Evolutionary conservation across 768 basidiomycete genomes (phyloP).

Genomic region (Pulveroboletus frians): DNA sequence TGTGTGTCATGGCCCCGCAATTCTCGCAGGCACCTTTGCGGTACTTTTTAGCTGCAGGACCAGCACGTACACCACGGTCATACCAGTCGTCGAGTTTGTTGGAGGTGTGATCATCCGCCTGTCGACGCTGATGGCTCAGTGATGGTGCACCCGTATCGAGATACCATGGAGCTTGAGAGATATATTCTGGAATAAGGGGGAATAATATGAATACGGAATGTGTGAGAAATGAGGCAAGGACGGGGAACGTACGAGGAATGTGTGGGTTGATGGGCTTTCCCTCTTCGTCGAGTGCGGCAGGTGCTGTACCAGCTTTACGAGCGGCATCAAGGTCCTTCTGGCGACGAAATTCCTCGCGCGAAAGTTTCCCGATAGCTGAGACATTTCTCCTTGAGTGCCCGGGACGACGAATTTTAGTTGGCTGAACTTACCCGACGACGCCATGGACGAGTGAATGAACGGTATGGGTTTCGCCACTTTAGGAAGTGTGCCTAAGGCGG

Average conservation of each 20-base stretch:
- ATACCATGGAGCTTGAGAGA: conserved; percentile 99
- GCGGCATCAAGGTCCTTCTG: conserved; percentile 98
- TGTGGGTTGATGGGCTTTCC: conserved; percentile 97
- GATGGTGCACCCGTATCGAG: conserved; percentile 92
- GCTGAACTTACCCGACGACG: conserved; percentile 24
- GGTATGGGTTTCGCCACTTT: neutral
- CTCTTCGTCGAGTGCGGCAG: conserved; percentile 91
- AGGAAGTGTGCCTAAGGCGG: neutral
- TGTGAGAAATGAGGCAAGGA: neutral
- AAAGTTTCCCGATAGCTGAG: conserved; percentile 70
- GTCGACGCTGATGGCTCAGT: conserved; percentile 88
- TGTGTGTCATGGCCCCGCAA: conserved; percentile 95
- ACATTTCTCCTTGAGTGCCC: neutral
- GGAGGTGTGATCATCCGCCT: conserved; percentile 48
- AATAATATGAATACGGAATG: neutral
- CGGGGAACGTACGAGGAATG: conserved; percentile 78
- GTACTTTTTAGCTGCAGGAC: conserved; percentile 93
- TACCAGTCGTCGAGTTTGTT: conserved; percentile 88
- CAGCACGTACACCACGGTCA: conserved; percentile 76
- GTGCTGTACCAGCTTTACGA: conserved; percentile 96
- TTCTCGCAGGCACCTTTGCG: conserved; percentile 99
- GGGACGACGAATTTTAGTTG: neutral
- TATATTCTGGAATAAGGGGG: conserved; percentile 64
- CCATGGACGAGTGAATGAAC: conserved; percentile 11
- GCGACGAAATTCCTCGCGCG: conserved; percentile 89